Base-by-base conservation (phyloP, 73 alveolate genomes). In the Paramecium octaurelia region DNA sequence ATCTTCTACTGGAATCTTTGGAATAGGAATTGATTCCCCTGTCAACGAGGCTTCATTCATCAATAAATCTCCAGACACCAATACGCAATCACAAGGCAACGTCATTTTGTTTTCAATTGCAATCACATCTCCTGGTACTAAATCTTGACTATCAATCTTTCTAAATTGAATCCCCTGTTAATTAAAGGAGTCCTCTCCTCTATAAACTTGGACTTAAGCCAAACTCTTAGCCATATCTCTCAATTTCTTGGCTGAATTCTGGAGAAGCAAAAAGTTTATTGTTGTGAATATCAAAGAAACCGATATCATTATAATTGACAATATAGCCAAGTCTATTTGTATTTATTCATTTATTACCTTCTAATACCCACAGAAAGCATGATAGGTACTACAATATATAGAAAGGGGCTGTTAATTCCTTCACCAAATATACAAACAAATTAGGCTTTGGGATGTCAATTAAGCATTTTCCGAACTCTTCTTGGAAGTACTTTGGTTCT, bases 11-110 rank as follows among this genome's bases (percentile, higher is more conserved):
- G 93, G 92, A 64, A 95, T 88, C 86, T 92, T 92, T 84, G 92
- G 93, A 24, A 95, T 95, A 8, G 97, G 97, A 2, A 94, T 92
- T 10, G 97, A 94, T 92, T 94, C 97, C 20, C 97, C 97, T 31
- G 97, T 94, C 4, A 95, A 91, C 71, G 95, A 91, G 12, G 96
- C 96, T 84, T 95, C 97, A 89, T 95, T 95, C 90, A 95, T 93
- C 18, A 95, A 87, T 10, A 95, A 84, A 29, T 95, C 95, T 11
- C 97, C 97, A 9, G 95, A 83, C 21, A 95, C 35, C n/a, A 95
- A 77, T 29, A 95, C 90, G 31, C 97, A 95, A 85, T 95, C 97
- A 83, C 97, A 95, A 12, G 97, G 97, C 27, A 95, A 60, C 4
- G 92, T 94, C 90, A 70, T 69, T 46, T 88, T 88, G 6, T 88